These are phyloP conservation scores for Baeospora myosura DNA, from an alignment of 1,284 basidiomycete genomes.

Conservation along the genomic window DNA sequence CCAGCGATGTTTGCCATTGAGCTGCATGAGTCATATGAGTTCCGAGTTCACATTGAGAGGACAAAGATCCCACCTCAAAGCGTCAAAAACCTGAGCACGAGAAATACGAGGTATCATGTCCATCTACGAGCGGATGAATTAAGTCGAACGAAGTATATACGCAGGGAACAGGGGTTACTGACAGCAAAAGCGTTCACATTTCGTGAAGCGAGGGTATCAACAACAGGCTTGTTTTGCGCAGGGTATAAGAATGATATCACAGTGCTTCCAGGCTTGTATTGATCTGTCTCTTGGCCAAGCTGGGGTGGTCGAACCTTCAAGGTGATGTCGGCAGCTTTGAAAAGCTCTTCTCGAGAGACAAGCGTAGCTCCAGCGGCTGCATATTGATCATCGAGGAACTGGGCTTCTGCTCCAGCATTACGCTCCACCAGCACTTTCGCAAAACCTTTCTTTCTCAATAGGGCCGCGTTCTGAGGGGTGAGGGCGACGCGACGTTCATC, in stretches of 20 bases:
- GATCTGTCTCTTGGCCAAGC: constrained; percentile 49
- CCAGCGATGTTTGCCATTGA: constrained; percentile 89
- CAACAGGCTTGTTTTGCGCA: constrained; percentile 66
- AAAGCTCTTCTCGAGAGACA: constrained; percentile 58
- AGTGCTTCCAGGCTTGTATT: constrained; percentile 64
- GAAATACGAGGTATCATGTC: constrained; percentile 86
- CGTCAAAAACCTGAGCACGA: constrained; percentile 81
- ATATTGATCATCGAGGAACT: constrained; percentile 77
- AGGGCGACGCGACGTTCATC: constrained; percentile 74
- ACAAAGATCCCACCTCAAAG: constrained; percentile 51
- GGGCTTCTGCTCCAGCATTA: constrained; percentile 62
- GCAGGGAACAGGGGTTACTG: constrained; percentile 14
- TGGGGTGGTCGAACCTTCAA: constrained; percentile 77
- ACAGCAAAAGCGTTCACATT: constrained; percentile 60
- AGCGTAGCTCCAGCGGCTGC: constrained; percentile 70
- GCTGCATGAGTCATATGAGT: constrained; percentile 27
- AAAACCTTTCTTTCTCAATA: constrained; percentile 79
- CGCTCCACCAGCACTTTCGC: constrained; percentile 62
- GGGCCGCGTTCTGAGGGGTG: constrained; percentile 67
- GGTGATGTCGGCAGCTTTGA: constrained; percentile 61
- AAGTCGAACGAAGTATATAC: neutral
- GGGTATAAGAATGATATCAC: constrained; percentile 82
- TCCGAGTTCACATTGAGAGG: constrained; percentile 2
- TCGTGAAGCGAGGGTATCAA: constrained; percentile 57
- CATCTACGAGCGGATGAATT: constrained; percentile 40